phyloP scores from a whole-genome alignment of 164 flowering plant species.

The Liquidambar formosana region DNA sequence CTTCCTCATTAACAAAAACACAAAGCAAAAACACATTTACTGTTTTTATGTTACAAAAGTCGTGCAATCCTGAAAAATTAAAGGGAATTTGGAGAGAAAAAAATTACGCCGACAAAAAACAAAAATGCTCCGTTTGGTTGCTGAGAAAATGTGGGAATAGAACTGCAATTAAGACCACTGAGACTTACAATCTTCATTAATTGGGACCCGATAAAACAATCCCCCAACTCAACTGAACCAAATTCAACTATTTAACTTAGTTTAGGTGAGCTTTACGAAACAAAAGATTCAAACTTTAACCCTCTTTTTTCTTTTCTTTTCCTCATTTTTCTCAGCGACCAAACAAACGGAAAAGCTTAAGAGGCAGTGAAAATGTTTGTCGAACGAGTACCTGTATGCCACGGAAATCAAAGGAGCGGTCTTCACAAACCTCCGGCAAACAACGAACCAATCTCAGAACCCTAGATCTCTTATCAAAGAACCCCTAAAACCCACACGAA shows the following conservation, averaged over 20 bases:
- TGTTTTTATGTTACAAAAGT: neutral
- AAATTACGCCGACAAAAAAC: neutral
- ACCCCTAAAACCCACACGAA: constrained; percentile 20
- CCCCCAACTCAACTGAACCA: neutral
- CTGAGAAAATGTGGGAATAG: neutral
- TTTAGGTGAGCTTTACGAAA: neutral
- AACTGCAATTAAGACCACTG: neutral
- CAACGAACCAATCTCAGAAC: constrained; percentile 12
- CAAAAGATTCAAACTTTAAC: neutral
- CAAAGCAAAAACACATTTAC: neutral
- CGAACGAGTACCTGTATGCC: constrained; percentile 19
- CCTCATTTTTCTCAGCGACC: neutral
- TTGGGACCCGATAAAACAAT: neutral
- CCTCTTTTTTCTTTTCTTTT: neutral
- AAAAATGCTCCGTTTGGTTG: neutral
- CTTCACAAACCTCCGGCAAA: constrained; percentile 4
- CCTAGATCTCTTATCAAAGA: constrained; percentile 22
- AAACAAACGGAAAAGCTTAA: neutral
- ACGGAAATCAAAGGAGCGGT: constrained; percentile 5
- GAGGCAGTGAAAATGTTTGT: neutral
- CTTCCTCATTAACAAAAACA: no score
- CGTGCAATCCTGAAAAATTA: neutral
- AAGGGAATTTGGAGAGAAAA: neutral
- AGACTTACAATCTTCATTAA: neutral
- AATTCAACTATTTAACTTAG: neutral